Base-by-base conservation (phyloP, 179 eudicot genomes). In the Nepenthes alata region DNA sequence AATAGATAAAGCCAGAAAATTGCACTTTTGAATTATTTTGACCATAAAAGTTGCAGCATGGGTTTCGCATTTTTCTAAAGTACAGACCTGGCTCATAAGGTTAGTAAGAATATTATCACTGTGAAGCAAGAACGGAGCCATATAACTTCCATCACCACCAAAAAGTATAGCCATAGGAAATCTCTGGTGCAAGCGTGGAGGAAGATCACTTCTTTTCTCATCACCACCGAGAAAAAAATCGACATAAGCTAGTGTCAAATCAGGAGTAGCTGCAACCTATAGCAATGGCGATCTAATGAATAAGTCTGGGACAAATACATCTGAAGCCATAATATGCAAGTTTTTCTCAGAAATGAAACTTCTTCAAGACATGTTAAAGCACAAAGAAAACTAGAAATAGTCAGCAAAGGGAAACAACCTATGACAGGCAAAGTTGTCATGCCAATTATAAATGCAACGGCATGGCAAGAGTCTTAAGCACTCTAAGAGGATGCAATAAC, bases 221-320 rank as follows among this genome's bases (percentile, higher is more conserved):
- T 94, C 99, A 64, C 99, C 99, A 37, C 99, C 99, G 67, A 94
- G 99, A 74, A 83, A 94, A 77, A 90, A 94, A 72, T 94, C 99
- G 74, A 94, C 84, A 74, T 87, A 82, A 10, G 87, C 99, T 55
- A 94, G 80, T 91, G 87, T 94, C 61, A 93, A 66, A 77, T 94
- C 99, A 69, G 96, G 82, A 75, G 96, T 87, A 67, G 97, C 87
- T 72, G 99, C 91, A 58, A 94, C 99, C 99, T 94, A 70, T 58
- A 49, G 2, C 39, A 47, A 53, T 58, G 4, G 36, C 6, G 12
- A 54, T 54, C 9, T 14, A 34, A 55, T 4, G 3, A 49, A 3
- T n/a, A 6, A 49, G 53, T 49, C 11, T 6, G 9, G 53, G 53
- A 11, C 11, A 49, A 45, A 45, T 49, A 10, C 12, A n/a, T 10